phyloP scores from a whole-genome alignment of 2,329 filamentous ascomycete genomes.

The Penicillium thymicola region DNA sequence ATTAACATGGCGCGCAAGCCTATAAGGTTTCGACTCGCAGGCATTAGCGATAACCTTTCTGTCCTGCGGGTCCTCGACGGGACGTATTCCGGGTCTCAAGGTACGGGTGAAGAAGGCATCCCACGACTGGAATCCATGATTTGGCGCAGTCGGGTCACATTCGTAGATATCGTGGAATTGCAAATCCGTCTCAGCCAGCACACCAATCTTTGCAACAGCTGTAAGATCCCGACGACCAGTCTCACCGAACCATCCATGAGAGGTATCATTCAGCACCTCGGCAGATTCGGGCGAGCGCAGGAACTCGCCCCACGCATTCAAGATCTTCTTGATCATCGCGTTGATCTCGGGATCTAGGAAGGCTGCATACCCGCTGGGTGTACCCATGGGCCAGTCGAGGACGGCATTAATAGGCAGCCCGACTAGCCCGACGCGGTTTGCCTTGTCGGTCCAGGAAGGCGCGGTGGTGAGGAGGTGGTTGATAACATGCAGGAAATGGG shows the following conservation, averaged over 20 bases:
- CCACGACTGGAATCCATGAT: slow-evolving; percentile 62
- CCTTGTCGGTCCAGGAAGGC: slow-evolving; percentile 32
- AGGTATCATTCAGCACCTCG: slow-evolving; percentile 44
- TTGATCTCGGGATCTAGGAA: slow-evolving; percentile 56
- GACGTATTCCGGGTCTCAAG: slow-evolving; percentile 55
- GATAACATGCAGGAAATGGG: slow-evolving; percentile 64
- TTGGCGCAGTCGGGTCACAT: slow-evolving; percentile 24
- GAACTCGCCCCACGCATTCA: slow-evolving; percentile 55
- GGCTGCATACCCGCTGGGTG: slow-evolving; percentile 51
- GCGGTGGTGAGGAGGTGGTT: slow-evolving; percentile 50
- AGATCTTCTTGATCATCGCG: slow-evolving; percentile 49
- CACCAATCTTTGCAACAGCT: slow-evolving; percentile 23
- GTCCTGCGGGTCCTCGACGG: slow-evolving; percentile 54
- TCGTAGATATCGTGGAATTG: slow-evolving; percentile 32
- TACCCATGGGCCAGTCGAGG: slow-evolving; percentile 60
- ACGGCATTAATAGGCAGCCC: slow-evolving; percentile 58
- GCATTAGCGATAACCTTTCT: slow-evolving; percentile 57
- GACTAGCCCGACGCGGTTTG: slow-evolving; percentile 44
- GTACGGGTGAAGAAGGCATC: slow-evolving; percentile 67
- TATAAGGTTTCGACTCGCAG: slow-evolving; percentile 62
- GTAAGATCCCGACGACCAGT: slow-evolving; percentile 47
- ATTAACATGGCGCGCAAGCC: slow-evolving; percentile 50
- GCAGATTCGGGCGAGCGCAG: slow-evolving; percentile 54
- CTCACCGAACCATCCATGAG: slow-evolving; percentile 55
- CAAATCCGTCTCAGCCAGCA: slow-evolving; percentile 16